Evolutionary conservation across 495 filamentous ascomycete genomes (phyloP), one percentile per base, ranked within the genome.

Genomic region (Xylaria grammica): DNA sequence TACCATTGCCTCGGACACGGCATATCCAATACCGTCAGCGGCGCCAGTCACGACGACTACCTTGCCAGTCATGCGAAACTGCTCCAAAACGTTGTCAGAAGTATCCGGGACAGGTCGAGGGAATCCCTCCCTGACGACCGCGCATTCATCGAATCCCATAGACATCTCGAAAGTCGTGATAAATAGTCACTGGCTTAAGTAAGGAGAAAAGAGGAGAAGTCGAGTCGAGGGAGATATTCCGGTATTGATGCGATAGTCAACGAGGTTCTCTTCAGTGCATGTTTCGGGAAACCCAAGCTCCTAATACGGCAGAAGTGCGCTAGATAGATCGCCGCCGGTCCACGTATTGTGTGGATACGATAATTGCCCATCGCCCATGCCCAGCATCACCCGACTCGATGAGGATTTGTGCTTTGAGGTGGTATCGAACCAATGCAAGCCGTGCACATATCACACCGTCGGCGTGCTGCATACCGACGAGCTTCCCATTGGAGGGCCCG

Each of bases 71-170:
- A 81, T 70, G 19, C 69, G 68, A 58, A 79, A 80, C 49, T 72
- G 72, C 50, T 63, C 60, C 9, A 70, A 38, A 15, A 70, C 67
- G 24, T 67, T 60, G 26, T 26, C 1, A 8, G 64, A 48, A 3
- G 60, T 67, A 17, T 70, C 60, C 13, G 67, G 67, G 79, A 79
- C 34, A 76, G 75, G 54, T 77, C 80, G 15, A 0, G 81, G 81
- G 59, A 77, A 78, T 10, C 81, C 79, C 9, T 75, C 67, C 20
- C 82, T 74, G 30, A 50, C 53, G 13, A 46, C 56, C 2, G 56
- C 70, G 50, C 75, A 73, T 46, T 85, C 81, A 22, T 74, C 60
- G 22, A 76, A 65, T 53, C 65, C 68, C 81, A 85, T 84, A 62
- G 82, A 85, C 82, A 85, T 85, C 11, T 72, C 78, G 70, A 65